Base-by-base conservation (phyloP, 2,329 filamentous ascomycete species). In the Dendryphion nanum region DNA sequence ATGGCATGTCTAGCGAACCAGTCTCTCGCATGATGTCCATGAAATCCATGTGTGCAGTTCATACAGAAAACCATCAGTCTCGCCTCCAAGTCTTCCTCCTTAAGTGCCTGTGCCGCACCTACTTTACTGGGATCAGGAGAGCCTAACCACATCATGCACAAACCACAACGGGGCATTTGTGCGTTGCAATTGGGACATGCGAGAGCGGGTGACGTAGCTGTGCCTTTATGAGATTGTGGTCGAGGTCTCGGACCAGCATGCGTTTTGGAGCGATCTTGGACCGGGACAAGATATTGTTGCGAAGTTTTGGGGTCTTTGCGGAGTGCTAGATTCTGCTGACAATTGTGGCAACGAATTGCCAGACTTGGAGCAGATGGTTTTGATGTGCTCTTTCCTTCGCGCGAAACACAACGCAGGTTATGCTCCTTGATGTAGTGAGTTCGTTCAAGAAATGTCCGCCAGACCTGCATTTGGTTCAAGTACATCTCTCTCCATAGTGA, bases 401-500 rank as follows among this genome's bases (percentile, higher is more conserved):
- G 78, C 40, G 82, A 79, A 49, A 71, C 67, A 32, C 83, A 84
- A 49, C 78, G 78, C 47, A 81, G 80, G 17, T 83, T 87, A 55
- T 86, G 85, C 59, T 86, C 82, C 43, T 86, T 84, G 50, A 87
- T 83, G 65, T 89, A 91, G 53, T 83, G 84, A 38, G 85, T 85
- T 32, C 86, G 81, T 48, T 86, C 78, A 45, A 85, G 80, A 68
- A 87, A 90, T 38, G 79, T 69, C 37, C 77, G 76, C 78, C 79
- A 83, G 75, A 78, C 63, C 77, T 85, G 75, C 86, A 86, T 48
- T 75, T 83, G 69, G 24, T 86, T 76, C 51, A 87, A 82, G 34
- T 82, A 81, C 39, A 83, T 78, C 60, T 91, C 89, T 45, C 85
- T 83, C 85, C 87, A 91, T 38, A 83, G 80, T 7, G 76, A 74